Conservation (phyloP, 768 basidiomycete genomes). For the Agrocybe praecox region DNA sequence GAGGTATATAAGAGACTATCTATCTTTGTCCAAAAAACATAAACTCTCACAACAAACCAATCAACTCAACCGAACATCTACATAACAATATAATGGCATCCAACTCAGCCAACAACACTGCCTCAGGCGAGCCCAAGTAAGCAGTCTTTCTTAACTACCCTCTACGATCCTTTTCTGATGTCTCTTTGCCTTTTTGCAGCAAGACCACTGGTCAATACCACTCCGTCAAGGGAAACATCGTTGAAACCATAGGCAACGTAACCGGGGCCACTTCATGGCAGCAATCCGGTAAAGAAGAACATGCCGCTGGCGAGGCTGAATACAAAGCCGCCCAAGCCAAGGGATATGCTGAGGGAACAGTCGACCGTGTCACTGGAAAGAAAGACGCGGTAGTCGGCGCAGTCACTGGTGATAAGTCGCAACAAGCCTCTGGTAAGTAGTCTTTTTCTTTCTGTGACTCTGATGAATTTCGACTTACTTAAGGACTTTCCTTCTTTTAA, state of each 20-base stretch:
- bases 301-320: slow-evolving; percentile 52
- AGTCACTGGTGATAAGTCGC: slow-evolving; percentile 48
- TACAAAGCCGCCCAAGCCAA: slow-evolving; percentile 51
- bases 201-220: slow-evolving; percentile 46
- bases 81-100: slow-evolving; percentile 9
- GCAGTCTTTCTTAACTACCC: background rate
- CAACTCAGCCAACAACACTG: slow-evolving; percentile 27
- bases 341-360: slow-evolving; percentile 50
- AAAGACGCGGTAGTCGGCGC: slow-evolving; percentile 52
- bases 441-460: background rate
- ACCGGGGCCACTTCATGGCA: slow-evolving; percentile 50
- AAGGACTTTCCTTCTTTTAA: background rate
- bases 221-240: slow-evolving; percentile 41
- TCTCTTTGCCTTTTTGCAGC: slow-evolving; percentile 19
- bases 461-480: background rate
- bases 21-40: background rate
- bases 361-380: slow-evolving; percentile 47
- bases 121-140: slow-evolving; percentile 31
- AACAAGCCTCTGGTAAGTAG: slow-evolving; percentile 42
- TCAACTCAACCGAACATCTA: background rate
- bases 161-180: background rate
- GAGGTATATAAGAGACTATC: background rate
- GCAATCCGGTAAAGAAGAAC: slow-evolving; percentile 52
- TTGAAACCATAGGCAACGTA: slow-evolving; percentile 45
- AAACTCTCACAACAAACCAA: background rate